A percentile compares a stretch with the other conserved stretches of the same genome.
These are phyloP conservation scores for Penicillium occitanis DNA, from an alignment of 2,329 filamentous ascomycete species.

Conservation along the genomic window DNA sequence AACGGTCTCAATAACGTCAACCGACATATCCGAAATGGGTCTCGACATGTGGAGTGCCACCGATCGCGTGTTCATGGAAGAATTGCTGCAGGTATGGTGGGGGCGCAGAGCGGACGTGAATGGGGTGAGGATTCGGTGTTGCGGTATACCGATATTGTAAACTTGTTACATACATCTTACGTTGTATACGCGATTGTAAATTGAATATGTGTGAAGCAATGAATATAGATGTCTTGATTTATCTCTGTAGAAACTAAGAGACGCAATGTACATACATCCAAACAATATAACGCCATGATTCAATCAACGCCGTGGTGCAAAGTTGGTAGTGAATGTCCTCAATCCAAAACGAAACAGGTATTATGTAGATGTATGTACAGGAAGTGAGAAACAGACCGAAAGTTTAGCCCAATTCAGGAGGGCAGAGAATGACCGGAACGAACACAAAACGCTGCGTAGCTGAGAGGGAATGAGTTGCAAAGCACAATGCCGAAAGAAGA, in stretches of 20 bases:
- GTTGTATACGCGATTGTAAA: neutral
- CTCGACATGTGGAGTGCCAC: constrained; percentile 51
- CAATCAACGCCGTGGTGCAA: neutral
- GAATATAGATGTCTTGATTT: neutral
- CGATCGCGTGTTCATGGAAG: constrained; percentile 48
- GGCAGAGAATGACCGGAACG: neutral
- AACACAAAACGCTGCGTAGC: neutral
- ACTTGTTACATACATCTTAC: neutral
- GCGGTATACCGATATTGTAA: constrained; percentile 48
- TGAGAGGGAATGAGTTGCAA: neutral
- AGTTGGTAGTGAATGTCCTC: neutral
- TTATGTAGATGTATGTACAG: constrained; percentile 8
- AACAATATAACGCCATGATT: constrained; percentile 6
- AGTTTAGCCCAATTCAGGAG: neutral
- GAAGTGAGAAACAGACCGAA: neutral
- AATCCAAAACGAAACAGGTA: neutral
- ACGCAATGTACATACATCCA: neutral
- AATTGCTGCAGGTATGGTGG: constrained; percentile 50
- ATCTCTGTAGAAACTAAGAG: neutral
- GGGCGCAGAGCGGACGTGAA: constrained; percentile 45
- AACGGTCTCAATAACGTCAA: constrained; percentile 40
- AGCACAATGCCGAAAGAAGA: neutral
- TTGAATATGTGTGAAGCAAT: neutral
- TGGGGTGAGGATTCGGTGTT: constrained; percentile 47
- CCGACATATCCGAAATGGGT: constrained; percentile 51